These are phyloP conservation scores for Citrus australasica DNA, from an alignment of 345 rosid genomes.

Conservation along the genomic window DNA sequence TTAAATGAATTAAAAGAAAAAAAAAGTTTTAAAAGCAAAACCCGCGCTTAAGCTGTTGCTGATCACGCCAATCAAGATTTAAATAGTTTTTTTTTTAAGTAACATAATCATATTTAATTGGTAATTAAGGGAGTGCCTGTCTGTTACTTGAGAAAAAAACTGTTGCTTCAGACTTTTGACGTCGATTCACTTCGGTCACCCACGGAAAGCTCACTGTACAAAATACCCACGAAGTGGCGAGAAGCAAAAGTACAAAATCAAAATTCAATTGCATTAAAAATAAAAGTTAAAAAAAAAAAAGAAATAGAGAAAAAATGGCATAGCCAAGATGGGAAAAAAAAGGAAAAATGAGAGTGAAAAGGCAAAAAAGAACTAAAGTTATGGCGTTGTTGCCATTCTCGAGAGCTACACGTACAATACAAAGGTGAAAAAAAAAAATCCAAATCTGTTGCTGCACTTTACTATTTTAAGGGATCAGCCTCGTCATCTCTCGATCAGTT, in stretches of 20 bases:
- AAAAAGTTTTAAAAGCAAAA: not conserved
- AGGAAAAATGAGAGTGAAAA: not conserved
- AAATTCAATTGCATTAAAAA: not conserved
- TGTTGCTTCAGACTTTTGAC: not conserved
- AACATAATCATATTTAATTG: not conserved
- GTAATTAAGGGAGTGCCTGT: not conserved
- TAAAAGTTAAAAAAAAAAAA: not conserved
- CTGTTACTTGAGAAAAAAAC: not conserved
- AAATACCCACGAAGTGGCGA: too few relatives aligned
- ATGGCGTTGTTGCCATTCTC: not conserved
- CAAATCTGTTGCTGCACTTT: not conserved
- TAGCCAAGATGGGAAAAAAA: too few relatives aligned
- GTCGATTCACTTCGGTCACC: not conserved
- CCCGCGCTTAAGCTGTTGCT: not conserved
- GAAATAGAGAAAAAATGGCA: not conserved
- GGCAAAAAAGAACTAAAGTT: not conserved
- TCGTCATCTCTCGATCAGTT: not conserved
- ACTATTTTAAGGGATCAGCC: constrained; percentile 4
- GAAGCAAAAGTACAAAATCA: not conserved
- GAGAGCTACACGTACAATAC: not conserved
- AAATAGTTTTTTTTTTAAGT: not conserved
- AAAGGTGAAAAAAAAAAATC: not conserved
- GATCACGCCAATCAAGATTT: not conserved
- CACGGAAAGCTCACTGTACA: not conserved
- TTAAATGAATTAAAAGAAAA: not conserved